Evolutionary conservation across 208 protist species (phyloP).

Genomic region (Phytomonas francai): DNA sequence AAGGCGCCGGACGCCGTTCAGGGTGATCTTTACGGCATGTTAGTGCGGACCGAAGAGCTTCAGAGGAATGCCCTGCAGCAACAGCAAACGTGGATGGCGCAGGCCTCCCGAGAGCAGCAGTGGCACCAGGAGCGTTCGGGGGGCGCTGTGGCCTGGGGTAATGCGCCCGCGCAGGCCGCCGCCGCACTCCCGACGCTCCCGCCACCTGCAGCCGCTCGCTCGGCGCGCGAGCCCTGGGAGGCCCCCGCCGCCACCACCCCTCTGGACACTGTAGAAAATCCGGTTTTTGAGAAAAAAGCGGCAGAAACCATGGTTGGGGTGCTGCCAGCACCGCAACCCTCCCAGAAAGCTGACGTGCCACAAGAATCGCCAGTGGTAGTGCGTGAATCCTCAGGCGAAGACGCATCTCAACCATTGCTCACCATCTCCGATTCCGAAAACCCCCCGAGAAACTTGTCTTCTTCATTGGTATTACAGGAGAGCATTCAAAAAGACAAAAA

Average conservation of each 20-base stretch:
- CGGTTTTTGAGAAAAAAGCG: neutral
- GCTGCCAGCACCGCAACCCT: neutral
- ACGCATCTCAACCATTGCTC: neutral
- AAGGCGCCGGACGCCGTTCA: neutral
- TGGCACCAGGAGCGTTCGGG: conserved; percentile 23
- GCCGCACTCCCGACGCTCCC: neutral
- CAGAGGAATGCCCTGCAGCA: conserved; percentile 31
- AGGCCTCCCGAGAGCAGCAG: conserved; percentile 6
- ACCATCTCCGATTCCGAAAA: neutral
- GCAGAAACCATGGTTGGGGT: neutral
- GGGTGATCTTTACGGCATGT: conserved; percentile 31
- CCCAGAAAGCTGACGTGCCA: neutral
- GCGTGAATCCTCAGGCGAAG: neutral
- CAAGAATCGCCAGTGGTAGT: neutral
- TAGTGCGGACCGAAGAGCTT: conserved; percentile 42
- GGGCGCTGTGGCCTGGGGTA: conserved; percentile 15
- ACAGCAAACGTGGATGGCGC: conserved; percentile 11
- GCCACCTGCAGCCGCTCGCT: neutral
- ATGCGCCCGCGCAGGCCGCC: neutral
- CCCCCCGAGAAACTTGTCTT: neutral
- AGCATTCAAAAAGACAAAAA: neutral
- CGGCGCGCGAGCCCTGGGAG: neutral
- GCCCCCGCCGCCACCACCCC: neutral
- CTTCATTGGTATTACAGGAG: neutral
- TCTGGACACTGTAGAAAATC: neutral